Percentiles rank a stretch among this genome's conserved stretches.
phyloP scores from a whole-genome alignment of 768 basidiomycete genomes.

The Pleurotus tuber-regium region DNA sequence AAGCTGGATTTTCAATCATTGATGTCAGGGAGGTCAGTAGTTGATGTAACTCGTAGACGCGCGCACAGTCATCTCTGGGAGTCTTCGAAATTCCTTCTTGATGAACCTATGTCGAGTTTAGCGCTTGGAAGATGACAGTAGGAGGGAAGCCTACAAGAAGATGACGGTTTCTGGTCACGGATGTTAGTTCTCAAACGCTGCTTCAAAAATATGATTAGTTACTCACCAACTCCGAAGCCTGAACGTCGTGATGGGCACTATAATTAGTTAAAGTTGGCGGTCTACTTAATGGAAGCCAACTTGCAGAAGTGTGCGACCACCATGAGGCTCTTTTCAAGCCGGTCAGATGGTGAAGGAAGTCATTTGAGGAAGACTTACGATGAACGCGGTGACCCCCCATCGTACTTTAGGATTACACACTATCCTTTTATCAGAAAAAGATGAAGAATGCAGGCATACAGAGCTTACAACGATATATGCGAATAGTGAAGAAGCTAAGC shows the following conservation, averaged over 20 bases:
- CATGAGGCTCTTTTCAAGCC: background rate
- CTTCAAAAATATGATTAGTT: background rate
- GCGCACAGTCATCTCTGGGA: conserved; percentile 11
- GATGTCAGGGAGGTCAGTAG: too few species aligned
- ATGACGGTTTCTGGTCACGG: conserved; percentile 11
- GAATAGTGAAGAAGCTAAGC: conserved; percentile 15
- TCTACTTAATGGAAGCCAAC: background rate
- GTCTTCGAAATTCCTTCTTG: conserved; percentile 11
- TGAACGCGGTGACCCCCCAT: conserved; percentile 6
- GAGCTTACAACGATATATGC: conserved; percentile 9
- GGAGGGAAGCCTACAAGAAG: conserved; percentile 1
- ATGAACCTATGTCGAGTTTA: conserved; percentile 7
- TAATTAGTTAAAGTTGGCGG: background rate
- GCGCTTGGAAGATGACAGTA: background rate
- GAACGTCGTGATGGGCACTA: background rate
- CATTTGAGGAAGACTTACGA: background rate
- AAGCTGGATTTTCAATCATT: too few species aligned
- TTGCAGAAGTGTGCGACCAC: conserved; percentile 5
- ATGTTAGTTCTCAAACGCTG: background rate
- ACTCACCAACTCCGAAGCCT: conserved; percentile 12
- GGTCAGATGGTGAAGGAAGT: background rate
- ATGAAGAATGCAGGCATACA: background rate
- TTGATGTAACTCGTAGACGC: too few species aligned
- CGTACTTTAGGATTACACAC: conserved; percentile 4
- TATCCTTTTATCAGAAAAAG: background rate